Evolutionary conservation across 2,329 filamentous ascomycete species (phyloP), one percentile per base, ranked within the genome.

Genomic region (Alternaria dauci): DNA sequence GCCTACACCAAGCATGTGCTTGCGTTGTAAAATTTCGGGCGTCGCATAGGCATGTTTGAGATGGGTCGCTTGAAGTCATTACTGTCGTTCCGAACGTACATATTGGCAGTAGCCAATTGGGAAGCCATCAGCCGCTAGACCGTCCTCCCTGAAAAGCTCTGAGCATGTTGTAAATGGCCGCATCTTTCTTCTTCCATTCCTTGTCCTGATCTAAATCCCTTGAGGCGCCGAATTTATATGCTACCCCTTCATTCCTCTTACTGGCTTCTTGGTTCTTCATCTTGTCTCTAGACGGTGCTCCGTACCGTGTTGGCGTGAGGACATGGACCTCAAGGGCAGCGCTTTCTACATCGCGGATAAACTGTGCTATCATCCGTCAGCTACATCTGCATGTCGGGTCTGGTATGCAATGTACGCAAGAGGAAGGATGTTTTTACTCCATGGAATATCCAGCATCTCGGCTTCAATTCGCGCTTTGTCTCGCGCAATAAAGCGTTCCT

Each of bases 301-400:
- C 4, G 32, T 65, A 65, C 20, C 43, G 48, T 11, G 62, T 59
- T 18, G 59, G 55, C 16, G 46, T 52, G 8, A 65, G 53, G 5
- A 59, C 23, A 48, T 62, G 59, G 18, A 59, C 20, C 30, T 65
- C 34, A 6, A 38, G 34, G 12, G 39, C 20, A 9, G 53, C 44
- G 2, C 16, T 12, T 26, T 55, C 20, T 7, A 59, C 39, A 34
- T 65, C 59, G 4, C 8, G 23, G 2, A 58, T 16, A 12, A 62
- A 44, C 12, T 30, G 30, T 4, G 26, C 55, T 57, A 11, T 43
- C 16, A 6, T 18, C 11, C 23, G 18, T 53, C 51, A 53, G n/a
- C 6, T 34, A 8, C 16, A 11, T 44, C 25, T 44, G 3, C 20
- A n/a, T 26, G 23, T 26, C 20, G 7, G 7, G 26, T 26, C 14